phyloP scores from a whole-genome alignment of 352 stramenopile genomes.

The Pythium myriotylum region DNA sequence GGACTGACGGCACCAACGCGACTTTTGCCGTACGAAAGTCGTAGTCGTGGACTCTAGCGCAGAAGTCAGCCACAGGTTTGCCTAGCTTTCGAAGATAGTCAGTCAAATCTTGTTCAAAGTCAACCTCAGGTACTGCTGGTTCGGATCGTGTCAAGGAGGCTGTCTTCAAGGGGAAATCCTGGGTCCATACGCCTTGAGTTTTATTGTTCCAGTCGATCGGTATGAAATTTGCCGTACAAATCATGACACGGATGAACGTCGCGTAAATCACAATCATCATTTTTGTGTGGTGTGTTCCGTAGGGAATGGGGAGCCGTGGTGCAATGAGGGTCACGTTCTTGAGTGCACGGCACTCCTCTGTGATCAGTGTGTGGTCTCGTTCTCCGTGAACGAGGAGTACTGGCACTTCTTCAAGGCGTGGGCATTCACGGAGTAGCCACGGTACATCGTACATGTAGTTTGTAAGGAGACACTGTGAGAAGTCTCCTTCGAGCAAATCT shows the following conservation, averaged over 20 bases:
- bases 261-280: conserved; percentile 79
- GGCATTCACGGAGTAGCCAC: conserved; percentile 72
- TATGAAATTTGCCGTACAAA: conserved; percentile 89
- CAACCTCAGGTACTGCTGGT: conserved; percentile 1
- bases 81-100: conserved; percentile 64
- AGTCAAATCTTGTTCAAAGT: conserved; percentile 71
- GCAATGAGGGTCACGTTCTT: conserved; percentile 61
- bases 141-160: neutral
- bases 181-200: conserved; percentile 82
- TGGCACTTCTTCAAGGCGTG: conserved; percentile 55
- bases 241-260: conserved; percentile 68
- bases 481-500: conserved; percentile 64
- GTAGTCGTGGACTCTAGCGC: conserved; percentile 45
- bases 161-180: conserved; percentile 67
- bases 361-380: conserved; percentile 56
- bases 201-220: conserved; percentile 81
- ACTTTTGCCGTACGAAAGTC: conserved; percentile 66
- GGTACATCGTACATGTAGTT: conserved; percentile 84
- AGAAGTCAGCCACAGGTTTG: conserved; percentile 46
- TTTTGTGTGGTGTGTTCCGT: conserved; percentile 88
- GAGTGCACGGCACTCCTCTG: conserved; percentile 56
- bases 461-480: conserved; percentile 63
- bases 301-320: conserved; percentile 78
- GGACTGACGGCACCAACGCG: conserved; percentile 66
- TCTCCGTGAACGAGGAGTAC: conserved; percentile 83